phyloP scores from a whole-genome alignment of 163 green algal genomes.

The Chlamydomonas reinhardtii region DNA sequence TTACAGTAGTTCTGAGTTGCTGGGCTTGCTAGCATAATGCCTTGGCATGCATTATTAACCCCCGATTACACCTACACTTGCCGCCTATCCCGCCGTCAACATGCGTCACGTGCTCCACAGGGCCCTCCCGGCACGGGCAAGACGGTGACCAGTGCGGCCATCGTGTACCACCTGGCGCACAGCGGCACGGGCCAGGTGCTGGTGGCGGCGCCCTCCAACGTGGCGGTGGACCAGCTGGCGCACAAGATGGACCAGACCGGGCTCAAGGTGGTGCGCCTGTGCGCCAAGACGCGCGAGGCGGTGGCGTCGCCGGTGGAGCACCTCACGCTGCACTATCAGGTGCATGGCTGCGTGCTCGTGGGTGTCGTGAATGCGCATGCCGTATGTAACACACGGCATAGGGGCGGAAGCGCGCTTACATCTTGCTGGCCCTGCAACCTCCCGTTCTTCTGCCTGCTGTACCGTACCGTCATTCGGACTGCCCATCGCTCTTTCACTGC shows the following conservation, averaged over 20 bases:
- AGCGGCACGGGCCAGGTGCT: slow-evolving; percentile 84
- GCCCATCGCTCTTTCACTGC: too few relatives aligned
- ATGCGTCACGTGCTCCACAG: not conserved
- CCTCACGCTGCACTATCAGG: slow-evolving; percentile 97
- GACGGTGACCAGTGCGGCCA: slow-evolving; percentile 94
- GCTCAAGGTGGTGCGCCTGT: slow-evolving; percentile 95
- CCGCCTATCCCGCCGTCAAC: too few relatives aligned
- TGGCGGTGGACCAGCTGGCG: slow-evolving; percentile 98
- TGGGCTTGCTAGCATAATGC: too few relatives aligned
- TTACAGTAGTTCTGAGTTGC: too few relatives aligned
- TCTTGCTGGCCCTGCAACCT: too few relatives aligned
- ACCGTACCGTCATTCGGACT: too few relatives aligned
- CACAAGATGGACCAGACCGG: slow-evolving; percentile 94
- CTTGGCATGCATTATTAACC: too few relatives aligned
- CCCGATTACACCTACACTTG: too few relatives aligned
- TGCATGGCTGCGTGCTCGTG: not conserved
- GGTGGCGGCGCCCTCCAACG: slow-evolving; percentile 95
- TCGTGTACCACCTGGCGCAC: slow-evolving; percentile 93
- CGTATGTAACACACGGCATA: too few relatives aligned
- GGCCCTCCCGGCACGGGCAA: slow-evolving; percentile 94
- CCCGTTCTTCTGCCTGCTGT: too few relatives aligned
- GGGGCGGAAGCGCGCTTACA: too few relatives aligned
- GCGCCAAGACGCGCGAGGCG: slow-evolving; percentile 90
- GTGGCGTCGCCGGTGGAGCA: slow-evolving; percentile 90
- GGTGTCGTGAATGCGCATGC: too few relatives aligned